Evolutionary conservation across 2,329 filamentous ascomycete species (phyloP).

Genomic region (Pseudogymnoascus sp.): DNA sequence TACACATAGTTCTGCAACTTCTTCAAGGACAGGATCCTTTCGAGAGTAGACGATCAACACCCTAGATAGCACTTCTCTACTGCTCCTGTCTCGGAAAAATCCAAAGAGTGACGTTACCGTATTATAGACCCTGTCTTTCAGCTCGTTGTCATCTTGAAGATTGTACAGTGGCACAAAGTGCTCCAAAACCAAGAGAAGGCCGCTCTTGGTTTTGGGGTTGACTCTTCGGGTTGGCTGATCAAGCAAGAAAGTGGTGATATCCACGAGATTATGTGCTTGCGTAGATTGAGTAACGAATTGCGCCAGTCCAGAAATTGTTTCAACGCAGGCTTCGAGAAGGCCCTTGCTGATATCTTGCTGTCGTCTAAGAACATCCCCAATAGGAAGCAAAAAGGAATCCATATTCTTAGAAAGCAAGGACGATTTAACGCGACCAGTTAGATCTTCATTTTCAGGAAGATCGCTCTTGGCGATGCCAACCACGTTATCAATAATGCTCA

Average conservation of each 20-base stretch:
- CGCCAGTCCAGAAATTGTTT: constrained; percentile 68
- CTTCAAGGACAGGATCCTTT: constrained; percentile 50
- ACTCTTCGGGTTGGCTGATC: constrained; percentile 79
- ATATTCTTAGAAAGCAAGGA: constrained; percentile 50
- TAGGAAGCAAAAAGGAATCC: constrained; percentile 55
- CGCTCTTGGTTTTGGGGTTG: constrained; percentile 72
- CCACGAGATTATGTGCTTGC: constrained; percentile 69
- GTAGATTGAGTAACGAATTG: constrained; percentile 58
- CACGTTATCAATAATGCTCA: constrained; percentile 66
- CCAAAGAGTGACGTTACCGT: constrained; percentile 77
- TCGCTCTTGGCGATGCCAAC: constrained; percentile 51
- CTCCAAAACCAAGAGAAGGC: constrained; percentile 70
- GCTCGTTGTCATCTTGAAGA: constrained; percentile 43
- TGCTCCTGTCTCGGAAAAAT: constrained; percentile 77
- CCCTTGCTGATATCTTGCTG: constrained; percentile 54
- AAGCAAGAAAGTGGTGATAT: constrained; percentile 72
- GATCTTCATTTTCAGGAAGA: constrained; percentile 40
- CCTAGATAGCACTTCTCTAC: constrained; percentile 63
- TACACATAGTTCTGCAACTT: constrained; percentile 62
- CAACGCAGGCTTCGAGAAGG: constrained; percentile 69
- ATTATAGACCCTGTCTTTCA: constrained; percentile 60
- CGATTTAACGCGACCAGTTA: constrained; percentile 40
- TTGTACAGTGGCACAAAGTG: constrained; percentile 65
- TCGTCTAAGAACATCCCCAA: constrained; percentile 58
- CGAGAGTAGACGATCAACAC: constrained; percentile 64